Evolutionary conservation across 768 basidiomycete genomes (phyloP), one percentile per base, ranked within the genome.

Genomic region (Mycena amicta): DNA sequence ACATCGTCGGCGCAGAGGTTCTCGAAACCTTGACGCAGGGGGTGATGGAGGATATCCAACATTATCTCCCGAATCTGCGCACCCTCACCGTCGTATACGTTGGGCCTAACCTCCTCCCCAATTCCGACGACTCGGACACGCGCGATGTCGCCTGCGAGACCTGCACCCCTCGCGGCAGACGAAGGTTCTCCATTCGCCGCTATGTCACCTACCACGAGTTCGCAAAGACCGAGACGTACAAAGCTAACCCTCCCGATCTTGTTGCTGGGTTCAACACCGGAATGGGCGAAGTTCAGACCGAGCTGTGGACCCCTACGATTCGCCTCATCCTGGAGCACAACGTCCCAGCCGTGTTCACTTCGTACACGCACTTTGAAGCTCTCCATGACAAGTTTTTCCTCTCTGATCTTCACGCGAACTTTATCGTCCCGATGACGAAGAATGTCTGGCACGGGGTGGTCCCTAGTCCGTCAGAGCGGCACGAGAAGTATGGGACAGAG

Each of bases 181-280:
- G 26, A 25, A 27, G 53, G 26, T 15, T 25, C 8, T 11, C 12
- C 1, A 59, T 59, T 22, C 3, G n/a, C 3, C 39, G 46, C 2
- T 23, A 39, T 31, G 23, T 23, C 16, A 50, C 53, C n/a, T 59
- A 54, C 58, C 52, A 54, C 53, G 58, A 50, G 5, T 59, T 59
- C n/a, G 53, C 49, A 4, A 6, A 50, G n/a, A 28, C 52, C 22
- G n/a, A 27, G 3, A 5, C 43, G 12, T 59, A 50, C 25, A 28
- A 31, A 28, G 27, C 52, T 3, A 33, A 59, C 33, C 57, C 46
- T 4, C 52, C 57, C 16, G 57, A 59, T 45, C 39, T 54, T 12
- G 39, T 54, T 22, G 52, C 52, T 18, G 53, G 53, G 11, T 59
- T 54, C 57, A 53, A 59, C 16, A 59, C 57, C 33, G 57, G 57